Evolutionary conservation across 1,284 basidiomycete species (phyloP), one percentile per base, ranked within the genome.

Genomic region (Kwoniella shivajii): DNA sequence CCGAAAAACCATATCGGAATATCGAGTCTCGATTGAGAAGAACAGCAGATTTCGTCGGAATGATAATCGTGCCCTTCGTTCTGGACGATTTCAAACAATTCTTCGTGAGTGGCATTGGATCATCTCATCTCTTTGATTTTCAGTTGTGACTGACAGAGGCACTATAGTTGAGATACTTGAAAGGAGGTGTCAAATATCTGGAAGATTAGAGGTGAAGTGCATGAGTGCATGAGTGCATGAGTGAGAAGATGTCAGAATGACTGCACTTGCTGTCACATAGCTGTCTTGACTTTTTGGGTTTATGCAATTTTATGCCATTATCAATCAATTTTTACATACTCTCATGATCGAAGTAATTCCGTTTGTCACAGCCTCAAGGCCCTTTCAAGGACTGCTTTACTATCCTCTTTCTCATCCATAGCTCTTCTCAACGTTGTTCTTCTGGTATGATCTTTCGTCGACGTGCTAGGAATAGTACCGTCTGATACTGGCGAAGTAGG

Each of bases 51-150:
- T 98, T 98, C 76, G 92, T 96, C 64, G 88, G 88, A 6, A 88
- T 84, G 39, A 91, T 96, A 54, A 84, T 99, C 42, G 82, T 96
- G 54, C 90, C 90, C 9, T 96, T 96, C 76, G 90, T 98, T 61
- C 84, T 98, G 68, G 87, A 88, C 46, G 83, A 84, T 56, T 57
- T 82, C 11, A 80, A 72, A 43, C 65, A 79, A 66, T 81, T 97
- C 55, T 82, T 97, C 64, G 94, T 97, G 81, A 93, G 77, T 75
- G 14, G 18, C 4, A 14, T 33, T 27, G 43, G 27, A 18, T 45
- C 18, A 43, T 24, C 13, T 13, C 18, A 29, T 6, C 9, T 27
- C 30, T 22, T 20, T 13, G 31, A 37, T 20, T 10, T 34, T 34
- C 18, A 16, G 18, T 9, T 33, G 49, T 63, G 57, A 54, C 20